Conservation (phyloP, 495 filamentous ascomycete genomes). For the Penicillium canariense region DNA sequence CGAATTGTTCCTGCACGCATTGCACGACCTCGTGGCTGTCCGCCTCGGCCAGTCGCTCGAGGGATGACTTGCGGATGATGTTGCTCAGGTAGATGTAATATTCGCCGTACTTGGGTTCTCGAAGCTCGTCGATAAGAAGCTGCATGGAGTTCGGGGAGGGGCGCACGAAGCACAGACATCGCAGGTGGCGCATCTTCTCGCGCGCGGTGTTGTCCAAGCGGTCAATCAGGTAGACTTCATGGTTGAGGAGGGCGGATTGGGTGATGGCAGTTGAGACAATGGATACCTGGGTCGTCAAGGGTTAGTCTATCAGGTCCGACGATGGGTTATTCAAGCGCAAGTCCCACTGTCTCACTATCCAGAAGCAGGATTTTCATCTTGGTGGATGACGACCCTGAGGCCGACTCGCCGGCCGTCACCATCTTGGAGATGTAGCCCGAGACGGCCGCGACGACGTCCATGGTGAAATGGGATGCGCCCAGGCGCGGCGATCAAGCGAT, state of each 20-base stretch:
- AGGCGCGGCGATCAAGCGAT: not conserved
- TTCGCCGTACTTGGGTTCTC: conserved; percentile 96
- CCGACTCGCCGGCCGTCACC: conserved; percentile 79
- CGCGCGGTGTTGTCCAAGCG: conserved; percentile 85
- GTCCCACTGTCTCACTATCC: conserved; percentile 85
- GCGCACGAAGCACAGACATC: conserved; percentile 89
- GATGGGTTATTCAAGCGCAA: conserved; percentile 16
- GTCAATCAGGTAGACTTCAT: conserved; percentile 97
- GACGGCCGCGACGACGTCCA: conserved; percentile 92
- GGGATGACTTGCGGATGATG: conserved; percentile 90
- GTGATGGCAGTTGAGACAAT: conserved; percentile 94
- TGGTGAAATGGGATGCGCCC: conserved; percentile 36
- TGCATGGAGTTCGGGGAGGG: conserved; percentile 90
- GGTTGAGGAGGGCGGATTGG: conserved; percentile 91
- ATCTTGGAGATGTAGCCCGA: conserved; percentile 97
- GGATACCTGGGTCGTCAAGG: conserved; percentile 53
- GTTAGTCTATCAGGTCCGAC: conserved; percentile 18
- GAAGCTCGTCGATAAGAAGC: conserved; percentile 88
- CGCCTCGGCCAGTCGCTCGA: conserved; percentile 94
- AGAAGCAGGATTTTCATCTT: conserved; percentile 99
- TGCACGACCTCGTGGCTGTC: conserved; percentile 97
- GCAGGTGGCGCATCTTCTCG: conserved; percentile 97
- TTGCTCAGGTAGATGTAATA: conserved; percentile 98
- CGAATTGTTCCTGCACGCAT: conserved; percentile 89
- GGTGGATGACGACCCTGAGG: conserved; percentile 64